Evolutionary conservation across 208 protist species (phyloP), one percentile per base, ranked within the genome.

Genomic region (Crithidia thermophila): DNA sequence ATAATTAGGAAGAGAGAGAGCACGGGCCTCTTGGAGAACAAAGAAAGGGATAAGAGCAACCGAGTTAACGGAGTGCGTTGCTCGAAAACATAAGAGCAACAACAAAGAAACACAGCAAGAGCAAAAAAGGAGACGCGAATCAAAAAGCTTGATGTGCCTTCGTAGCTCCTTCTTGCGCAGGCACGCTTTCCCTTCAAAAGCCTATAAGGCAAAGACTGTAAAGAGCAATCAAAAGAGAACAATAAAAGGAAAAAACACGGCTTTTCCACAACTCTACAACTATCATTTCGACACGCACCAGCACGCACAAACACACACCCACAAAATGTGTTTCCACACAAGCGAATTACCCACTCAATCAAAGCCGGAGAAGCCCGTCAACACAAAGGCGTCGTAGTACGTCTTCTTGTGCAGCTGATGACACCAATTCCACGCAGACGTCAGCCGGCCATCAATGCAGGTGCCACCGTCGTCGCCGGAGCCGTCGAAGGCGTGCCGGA

Each of bases 371-470:
- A 99, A 99, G 10, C 98, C 98, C 34, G 87, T 82, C 6, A 99
- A 68, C 37, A 98, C 77, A 83, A 99, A 99, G 1, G 98, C 82
- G 23, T 95, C 88, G 62, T 97, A 99, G 72, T 94, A 99, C 21
- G 57, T n/a, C 67, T 99, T 99, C 79, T 98, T 99, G 39, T 98
- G 79, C 37, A 99, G 68, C 47, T 94, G 69, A 10, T 87, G 85
- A 65, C 96, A 98, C 98, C 98, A 99, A 67, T 99, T 99, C 97
- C 98, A 99, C 36, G 97, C 96, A 20, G 91, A 98, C 4, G 98
- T 99, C 28, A 99, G 76, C 27, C 98, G 87, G 31, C 98, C 98
- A 77, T 99, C 98, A 43, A 99, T 99, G 87, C 97, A 99, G 45
- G 67, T 97, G 21, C 97, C 93, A 66, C 93, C 93, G 61, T 97